These are phyloP conservation scores for Alternaria arborescens DNA, from an alignment of 2,329 filamentous ascomycete species.

Conservation along the genomic window DNA sequence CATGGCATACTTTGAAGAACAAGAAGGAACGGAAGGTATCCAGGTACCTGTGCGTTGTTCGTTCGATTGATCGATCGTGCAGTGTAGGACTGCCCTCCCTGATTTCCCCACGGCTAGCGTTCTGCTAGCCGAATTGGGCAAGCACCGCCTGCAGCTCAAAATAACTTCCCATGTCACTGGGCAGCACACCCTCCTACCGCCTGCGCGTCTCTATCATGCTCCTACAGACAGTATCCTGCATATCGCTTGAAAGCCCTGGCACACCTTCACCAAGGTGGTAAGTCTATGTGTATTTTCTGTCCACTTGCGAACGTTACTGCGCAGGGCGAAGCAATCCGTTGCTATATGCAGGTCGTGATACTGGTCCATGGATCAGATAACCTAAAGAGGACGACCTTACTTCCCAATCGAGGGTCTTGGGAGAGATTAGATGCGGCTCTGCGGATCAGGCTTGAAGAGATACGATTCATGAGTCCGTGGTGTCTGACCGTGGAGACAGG, in stretches of 20 bases:
- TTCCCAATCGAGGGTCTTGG: not conserved
- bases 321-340: not conserved
- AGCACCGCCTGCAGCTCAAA: not conserved
- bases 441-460: not conserved
- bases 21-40: not conserved
- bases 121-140: not conserved
- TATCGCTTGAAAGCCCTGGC: not conserved
- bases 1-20: not conserved
- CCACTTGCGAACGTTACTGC: not conserved
- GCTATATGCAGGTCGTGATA: not conserved
- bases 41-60: not conserved
- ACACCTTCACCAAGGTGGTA: not conserved
- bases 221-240: not conserved
- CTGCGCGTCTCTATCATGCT: not conserved
- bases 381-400: not conserved
- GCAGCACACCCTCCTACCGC: not conserved
- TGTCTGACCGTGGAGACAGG: not conserved
- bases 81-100: not conserved
- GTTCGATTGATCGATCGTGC: not conserved
- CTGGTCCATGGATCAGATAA: not conserved
- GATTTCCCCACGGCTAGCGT: not conserved
- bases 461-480: not conserved
- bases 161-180: constrained; percentile 1
- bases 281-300: not conserved
- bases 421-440: not conserved